These are phyloP conservation scores for Bodo saltans DNA, from an alignment of 78 protist genomes.

Conservation along the genomic window DNA sequence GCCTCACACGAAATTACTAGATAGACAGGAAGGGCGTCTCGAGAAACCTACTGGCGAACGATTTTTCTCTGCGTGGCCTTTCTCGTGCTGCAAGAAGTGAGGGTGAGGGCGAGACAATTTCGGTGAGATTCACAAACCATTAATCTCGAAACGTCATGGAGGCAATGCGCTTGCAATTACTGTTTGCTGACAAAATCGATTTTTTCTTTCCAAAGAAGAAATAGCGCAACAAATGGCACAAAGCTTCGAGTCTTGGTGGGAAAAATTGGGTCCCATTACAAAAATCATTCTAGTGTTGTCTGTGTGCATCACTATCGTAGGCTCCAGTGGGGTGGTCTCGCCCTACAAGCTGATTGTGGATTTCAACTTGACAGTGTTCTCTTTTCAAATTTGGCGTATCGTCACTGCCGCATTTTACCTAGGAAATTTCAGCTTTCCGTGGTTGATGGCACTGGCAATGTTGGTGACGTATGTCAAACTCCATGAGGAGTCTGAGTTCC, in stretches of 20 bases:
- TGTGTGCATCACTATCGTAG: neutral
- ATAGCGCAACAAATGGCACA: neutral
- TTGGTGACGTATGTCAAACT: neutral
- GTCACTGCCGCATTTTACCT: neutral
- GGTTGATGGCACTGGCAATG: neutral
- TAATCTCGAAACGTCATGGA: no score
- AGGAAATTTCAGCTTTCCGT: neutral
- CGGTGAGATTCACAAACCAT: no score
- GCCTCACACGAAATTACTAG: no score
- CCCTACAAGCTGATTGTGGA: neutral
- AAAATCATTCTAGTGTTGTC: neutral
- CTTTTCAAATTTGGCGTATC: neutral
- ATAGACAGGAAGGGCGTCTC: no score
- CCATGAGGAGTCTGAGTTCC: neutral
- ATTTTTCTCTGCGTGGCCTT: no score
- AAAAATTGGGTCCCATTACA: slow-evolving; percentile 9
- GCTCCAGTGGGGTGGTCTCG: no score
- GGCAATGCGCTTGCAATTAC: no score
- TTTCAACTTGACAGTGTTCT: neutral
- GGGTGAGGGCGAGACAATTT: no score
- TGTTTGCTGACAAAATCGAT: no score
- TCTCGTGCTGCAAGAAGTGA: no score
- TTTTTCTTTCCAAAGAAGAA: no score
- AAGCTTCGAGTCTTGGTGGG: slow-evolving; percentile 16
- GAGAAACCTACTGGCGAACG: no score